Percentiles rank a stretch among this genome's conserved stretches.
These are phyloP conservation scores for Euphrasia arctica DNA, from an alignment of 305 asterid genomes.

Conservation along the genomic window DNA sequence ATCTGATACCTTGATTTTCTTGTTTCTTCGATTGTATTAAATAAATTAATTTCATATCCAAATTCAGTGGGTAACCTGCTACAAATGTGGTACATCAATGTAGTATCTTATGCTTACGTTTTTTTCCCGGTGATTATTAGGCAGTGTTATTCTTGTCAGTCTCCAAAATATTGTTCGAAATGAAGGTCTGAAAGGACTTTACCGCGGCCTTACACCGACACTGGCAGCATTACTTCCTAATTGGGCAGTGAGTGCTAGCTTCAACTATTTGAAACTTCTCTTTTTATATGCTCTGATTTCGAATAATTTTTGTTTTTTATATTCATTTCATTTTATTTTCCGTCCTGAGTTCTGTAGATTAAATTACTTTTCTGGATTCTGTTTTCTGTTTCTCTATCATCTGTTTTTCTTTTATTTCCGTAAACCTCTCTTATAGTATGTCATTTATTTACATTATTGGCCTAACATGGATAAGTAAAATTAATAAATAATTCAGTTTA, in stretches of 20 bases:
- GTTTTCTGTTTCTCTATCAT: too few relatives aligned
- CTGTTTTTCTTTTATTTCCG: too few relatives aligned
- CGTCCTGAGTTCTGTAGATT: too few relatives aligned
- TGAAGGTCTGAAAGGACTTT: conserved; percentile 89
- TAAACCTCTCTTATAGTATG: too few relatives aligned
- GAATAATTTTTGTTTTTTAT: background rate
- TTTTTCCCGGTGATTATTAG: conserved; percentile 46
- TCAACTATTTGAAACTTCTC: conserved; percentile 15
- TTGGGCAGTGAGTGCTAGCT: conserved; percentile 85
- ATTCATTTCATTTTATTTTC: too few relatives aligned
- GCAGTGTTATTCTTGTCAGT: conserved; percentile 78
- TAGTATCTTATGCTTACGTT: conserved; percentile 24
- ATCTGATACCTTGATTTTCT: background rate
- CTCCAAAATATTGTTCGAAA: conserved; percentile 61
- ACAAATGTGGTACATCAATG: background rate
- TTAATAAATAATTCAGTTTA: too few relatives aligned
- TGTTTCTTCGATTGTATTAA: too few relatives aligned
- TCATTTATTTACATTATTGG: too few relatives aligned
- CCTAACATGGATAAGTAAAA: too few relatives aligned
- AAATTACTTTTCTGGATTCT: too few relatives aligned
- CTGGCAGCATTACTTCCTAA: conserved; percentile 92
- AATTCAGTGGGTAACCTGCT: too few relatives aligned
- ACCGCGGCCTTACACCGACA: conserved; percentile 98
- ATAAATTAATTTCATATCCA: too few relatives aligned
- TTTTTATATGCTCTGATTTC: background rate